phyloP scores from a whole-genome alignment of 495 filamentous ascomycete species.

The Tuber melanosporum region DNA sequence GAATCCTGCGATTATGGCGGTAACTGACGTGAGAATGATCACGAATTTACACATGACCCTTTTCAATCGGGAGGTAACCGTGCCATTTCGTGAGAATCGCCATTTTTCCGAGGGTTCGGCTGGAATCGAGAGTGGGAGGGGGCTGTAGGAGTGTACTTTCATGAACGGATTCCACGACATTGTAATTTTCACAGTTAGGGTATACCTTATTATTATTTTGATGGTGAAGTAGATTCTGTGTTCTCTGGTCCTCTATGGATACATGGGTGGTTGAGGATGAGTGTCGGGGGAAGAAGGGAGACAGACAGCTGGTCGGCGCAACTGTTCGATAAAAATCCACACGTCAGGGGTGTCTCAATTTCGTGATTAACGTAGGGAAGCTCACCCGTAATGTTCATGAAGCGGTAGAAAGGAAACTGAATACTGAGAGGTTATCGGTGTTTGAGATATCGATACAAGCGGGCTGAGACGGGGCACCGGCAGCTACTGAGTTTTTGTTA shows the following conservation, averaged over 20 bases:
- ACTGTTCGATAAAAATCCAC: not conserved
- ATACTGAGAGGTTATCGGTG: not conserved
- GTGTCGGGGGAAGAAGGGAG: not conserved
- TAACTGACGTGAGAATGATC: not conserved
- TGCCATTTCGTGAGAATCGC: not conserved
- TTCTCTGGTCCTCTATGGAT: not conserved
- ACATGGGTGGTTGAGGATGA: not conserved
- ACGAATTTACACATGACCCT: not conserved
- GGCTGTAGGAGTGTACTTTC: not conserved
- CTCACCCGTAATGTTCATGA: not conserved
- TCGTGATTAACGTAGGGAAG: not conserved
- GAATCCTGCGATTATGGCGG: not conserved
- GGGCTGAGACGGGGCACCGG: not conserved
- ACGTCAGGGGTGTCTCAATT: not conserved
- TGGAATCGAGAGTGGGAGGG: not conserved
- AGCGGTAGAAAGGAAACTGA: not conserved
- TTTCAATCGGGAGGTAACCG: not conserved
- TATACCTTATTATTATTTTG: not conserved
- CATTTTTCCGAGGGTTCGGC: not conserved
- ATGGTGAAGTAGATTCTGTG: not conserved
- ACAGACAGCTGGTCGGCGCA: not conserved
- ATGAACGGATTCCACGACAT: not conserved
- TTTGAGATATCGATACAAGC: not conserved
- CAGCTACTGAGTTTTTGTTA: not conserved
- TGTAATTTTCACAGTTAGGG: not conserved